Base-by-base conservation (phyloP, 2,329 filamentous ascomycete species). In the Verticillium isaacii region DNA sequence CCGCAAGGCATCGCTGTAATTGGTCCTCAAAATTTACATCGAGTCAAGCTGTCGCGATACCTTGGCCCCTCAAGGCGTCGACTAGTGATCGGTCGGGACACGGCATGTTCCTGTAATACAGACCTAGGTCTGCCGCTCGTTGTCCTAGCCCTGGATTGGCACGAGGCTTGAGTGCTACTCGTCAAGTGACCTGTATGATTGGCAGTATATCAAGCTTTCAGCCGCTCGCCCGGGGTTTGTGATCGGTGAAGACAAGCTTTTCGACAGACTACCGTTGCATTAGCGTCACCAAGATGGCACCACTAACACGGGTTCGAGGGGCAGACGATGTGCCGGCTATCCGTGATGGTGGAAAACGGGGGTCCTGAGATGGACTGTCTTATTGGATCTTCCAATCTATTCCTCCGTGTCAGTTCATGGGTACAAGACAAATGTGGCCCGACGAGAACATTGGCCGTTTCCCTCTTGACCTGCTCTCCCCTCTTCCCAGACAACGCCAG, bases 241-340 rank as follows among this genome's bases (percentile, higher is more conserved):
- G 32, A 23, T 57, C 32, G 55, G 55, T 34, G 25, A 50, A 45
- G 37, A 58, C 57, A 58, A 58, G 57, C 57, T 58, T 58, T 58
- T 19, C 8, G 36, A 32, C 29, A 14, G 37, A 29, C 57, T 58
- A 50, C 36, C 37, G 37, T 4, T 58, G 57, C 57, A 58, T 45
- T 58, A 58, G 57, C 57, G 57, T 41, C 37, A 17, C 25, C 25
- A 6, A 41, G 8, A 34, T 58, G 57, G 57, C 25, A 50, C 57
- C 37, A 58, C 57, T 9, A n/a, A 9, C 9, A 57, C 55, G 55
- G 29, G 19, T 57, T 3, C 29, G 15, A 41, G 37, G 23, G 37
- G 15, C 34, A 41, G 11, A 19, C 17, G 15, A 32, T 5, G 57
- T 58, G 57, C 57, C 57, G 57, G 17, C 56, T 45, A 50, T 4